Conservation (phyloP, 2,329 filamentous ascomycete species). For the Monosporascus sp. region DNA sequence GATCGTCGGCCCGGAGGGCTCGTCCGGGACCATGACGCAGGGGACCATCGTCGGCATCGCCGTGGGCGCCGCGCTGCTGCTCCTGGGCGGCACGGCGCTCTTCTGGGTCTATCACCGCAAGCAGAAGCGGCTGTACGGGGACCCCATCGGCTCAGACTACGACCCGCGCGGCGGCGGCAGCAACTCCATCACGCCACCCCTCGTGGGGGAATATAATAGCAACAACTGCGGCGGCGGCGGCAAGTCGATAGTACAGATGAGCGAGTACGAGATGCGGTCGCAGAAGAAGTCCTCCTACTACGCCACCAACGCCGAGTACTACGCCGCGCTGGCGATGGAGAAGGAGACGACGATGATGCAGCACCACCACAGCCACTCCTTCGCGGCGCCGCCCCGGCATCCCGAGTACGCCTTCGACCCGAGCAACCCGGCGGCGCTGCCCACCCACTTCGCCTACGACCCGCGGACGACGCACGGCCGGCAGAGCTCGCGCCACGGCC, state of each 20-base stretch:
- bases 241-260: slow-evolving; percentile 7
- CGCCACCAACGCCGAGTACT: slow-evolving; percentile 33
- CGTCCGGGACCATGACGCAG: slow-evolving; percentile 31
- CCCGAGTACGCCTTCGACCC: slow-evolving; percentile 25
- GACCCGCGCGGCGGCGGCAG: slow-evolving; percentile 14
- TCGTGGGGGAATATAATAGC: slow-evolving; percentile 6
- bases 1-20: slow-evolving; percentile 15
- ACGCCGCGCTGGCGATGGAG: slow-evolving; percentile 28
- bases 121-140: slow-evolving; percentile 29
- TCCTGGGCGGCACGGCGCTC: slow-evolving; percentile 37
- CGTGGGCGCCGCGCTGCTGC: slow-evolving; percentile 37
- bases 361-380: not conserved
- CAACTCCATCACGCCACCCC: slow-evolving; percentile 19
- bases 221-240: not conserved
- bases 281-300: slow-evolving; percentile 12
- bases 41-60: slow-evolving; percentile 50
- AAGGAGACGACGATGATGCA: slow-evolving; percentile 15
- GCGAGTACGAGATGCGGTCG: slow-evolving; percentile 22
- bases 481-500: slow-evolving; percentile 8
- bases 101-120: slow-evolving; percentile 44
- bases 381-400: not conserved
- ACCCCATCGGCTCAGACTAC: slow-evolving; percentile 19
- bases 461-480: slow-evolving; percentile 29
- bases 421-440: slow-evolving; percentile 27
- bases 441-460: slow-evolving; percentile 45